Base-by-base conservation (phyloP, 176 grass and related monocot genomes). In the Poa annua region DNA sequence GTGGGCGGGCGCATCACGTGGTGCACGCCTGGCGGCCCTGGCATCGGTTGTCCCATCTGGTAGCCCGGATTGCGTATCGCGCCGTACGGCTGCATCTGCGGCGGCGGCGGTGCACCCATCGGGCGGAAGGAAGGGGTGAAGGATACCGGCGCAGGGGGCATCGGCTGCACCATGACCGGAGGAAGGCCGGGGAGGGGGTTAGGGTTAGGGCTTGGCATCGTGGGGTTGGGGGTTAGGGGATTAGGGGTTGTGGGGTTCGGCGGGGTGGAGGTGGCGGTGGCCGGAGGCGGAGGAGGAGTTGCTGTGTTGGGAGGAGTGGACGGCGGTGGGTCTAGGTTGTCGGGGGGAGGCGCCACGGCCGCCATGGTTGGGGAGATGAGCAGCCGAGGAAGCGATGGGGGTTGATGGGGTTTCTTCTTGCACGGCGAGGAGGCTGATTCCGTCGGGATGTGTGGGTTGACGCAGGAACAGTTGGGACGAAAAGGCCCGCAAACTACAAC, bases 41-140 rank as follows among this genome's bases (percentile, higher is more conserved):
- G 88, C 88, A 89, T 86, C 88, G 44, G 79, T 48, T 86, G 88
- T 51, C 55, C 80, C 88, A 90, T 87, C 59, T 42, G 75, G 80
- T 87, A 90, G 17, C 69, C 81, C 19, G 80, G 67, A 75, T 86
- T 90, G 22, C 76, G 89, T 44, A 90, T 12, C 13, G 69, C 80
- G 41, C 80, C 81, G 81, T 90, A 90, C 69, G 80, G 88, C 52
- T 62, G 75, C 57, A 74, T 57, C 65, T 80, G 83, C 72, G 74
- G 88, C 59, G 81, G 81, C 10, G 73, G 80, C 0, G 76, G 89
- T 4, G 24, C 89, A 6, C 85, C 80, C 42, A 87, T 85, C 17
- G 89, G 89, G 22, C 88, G 89, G 89, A 90, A 90, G 52, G 69
- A 70, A 10, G 86, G 55, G 13, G 83, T 59, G 66, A 88, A 88